A percentile compares a stretch with the other conserved stretches of the same genome.
phyloP scores from a whole-genome alignment of 176 grass and related monocot genomes.

The Eragrostis nindensis region DNA sequence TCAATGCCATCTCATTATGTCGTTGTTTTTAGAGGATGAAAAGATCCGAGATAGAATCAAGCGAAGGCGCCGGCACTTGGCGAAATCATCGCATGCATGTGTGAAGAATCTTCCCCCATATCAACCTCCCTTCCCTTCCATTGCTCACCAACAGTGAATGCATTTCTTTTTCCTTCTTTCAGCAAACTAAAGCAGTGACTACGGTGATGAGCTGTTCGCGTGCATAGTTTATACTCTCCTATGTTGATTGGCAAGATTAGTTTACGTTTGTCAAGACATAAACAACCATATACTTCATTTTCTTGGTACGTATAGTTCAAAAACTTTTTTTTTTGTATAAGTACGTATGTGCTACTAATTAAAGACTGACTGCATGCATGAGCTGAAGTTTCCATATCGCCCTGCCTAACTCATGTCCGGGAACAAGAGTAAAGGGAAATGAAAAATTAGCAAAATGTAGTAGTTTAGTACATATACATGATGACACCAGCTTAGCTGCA shows the following conservation, averaged over 20 bases:
- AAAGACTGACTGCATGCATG: slow-evolving; percentile 8
- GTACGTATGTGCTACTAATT: not conserved
- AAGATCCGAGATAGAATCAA: slow-evolving; percentile 48
- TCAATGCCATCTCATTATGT: no score
- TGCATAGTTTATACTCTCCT: slow-evolving; percentile 29
- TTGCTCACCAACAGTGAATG: slow-evolving; percentile 29
- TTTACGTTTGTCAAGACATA: slow-evolving; percentile 30
- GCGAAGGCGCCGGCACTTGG: slow-evolving; percentile 28
- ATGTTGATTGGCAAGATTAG: slow-evolving; percentile 33
- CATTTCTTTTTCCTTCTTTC: slow-evolving; percentile 35
- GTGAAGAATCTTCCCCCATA: slow-evolving; percentile 68
- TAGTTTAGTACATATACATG: not conserved
- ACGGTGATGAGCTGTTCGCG: slow-evolving; percentile 49
- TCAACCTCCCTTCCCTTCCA: slow-evolving; percentile 26
- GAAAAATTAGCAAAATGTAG: not conserved
- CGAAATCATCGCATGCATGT: slow-evolving; percentile 64
- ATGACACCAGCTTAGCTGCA: not conserved
- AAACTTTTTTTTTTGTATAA: not conserved
- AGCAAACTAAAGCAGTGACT: slow-evolving; percentile 35
- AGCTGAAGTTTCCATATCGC: slow-evolving; percentile 21
- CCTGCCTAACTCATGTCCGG: slow-evolving; percentile 37
- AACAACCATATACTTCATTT: not conserved
- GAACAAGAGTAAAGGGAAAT: not conserved
- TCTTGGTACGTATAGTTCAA: no score
- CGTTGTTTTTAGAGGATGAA: slow-evolving; percentile 39